Evolutionary conservation across 2,329 filamentous ascomycete species (phyloP), one percentile per base, ranked within the genome.

Genomic region (Botrytis fabae): DNA sequence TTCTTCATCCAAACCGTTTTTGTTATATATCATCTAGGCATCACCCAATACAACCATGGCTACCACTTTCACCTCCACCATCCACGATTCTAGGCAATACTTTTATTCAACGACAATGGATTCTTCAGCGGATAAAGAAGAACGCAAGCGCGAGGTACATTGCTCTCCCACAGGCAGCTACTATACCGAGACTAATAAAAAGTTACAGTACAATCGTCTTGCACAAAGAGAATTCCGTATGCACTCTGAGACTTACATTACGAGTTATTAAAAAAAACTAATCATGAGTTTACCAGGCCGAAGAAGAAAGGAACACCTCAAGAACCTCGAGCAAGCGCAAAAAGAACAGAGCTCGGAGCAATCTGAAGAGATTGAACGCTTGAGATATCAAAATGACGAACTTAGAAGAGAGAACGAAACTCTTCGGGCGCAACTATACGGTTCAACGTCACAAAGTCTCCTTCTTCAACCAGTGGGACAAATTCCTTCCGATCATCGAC

Each of bases 201-300:
- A n/a, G 61, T 48, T 59, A 65, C 64, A 81, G 80, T 81, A 81
- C 76, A 84, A 84, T 74, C 80, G 83, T 65, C 82, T 84, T 75
- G 83, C 83, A 64, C 83, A 84, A 73, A 77, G 83, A 76, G 82
- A 84, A 75, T 84, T 84, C 75, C 82, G 83, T 84, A 82, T 76
- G 82, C 77, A 59, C 57, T 69, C 44, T 61, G 57, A 70, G 25
- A 25, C 62, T 32, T 64, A 70, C 54, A 40, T 60, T 32, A 18
- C 40, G 20, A 12, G 28, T 44, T 28, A 51, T 14, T 73, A 42
- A 54, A 70, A 28, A 28, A 70, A 48, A 66, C 74, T 78, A 75
- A 78, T 73, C 4, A 51, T 69, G 66, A 59, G 14, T 73, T 48
- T 18, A 60, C n/a, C 61, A 84, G 83, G 83, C 51, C 82, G 83